These are phyloP conservation scores for Phytophthora pisi DNA, from an alignment of 352 stramenopile genomes.

Conservation along the genomic window DNA sequence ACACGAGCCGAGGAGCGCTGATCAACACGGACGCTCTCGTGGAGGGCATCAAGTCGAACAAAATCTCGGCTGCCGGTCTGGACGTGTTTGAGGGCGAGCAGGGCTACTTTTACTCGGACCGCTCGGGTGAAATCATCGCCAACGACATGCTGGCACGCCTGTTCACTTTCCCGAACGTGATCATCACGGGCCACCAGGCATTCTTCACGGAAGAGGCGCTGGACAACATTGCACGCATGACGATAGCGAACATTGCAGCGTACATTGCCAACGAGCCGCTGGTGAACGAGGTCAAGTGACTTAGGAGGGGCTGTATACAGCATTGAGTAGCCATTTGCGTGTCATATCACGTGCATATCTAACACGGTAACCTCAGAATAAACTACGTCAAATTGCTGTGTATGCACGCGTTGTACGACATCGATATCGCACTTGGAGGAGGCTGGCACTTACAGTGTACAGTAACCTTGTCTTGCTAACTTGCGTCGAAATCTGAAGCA, in stretches of 20 bases:
- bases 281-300: slow-evolving; percentile 63
- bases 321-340: neutral
- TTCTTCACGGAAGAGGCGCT: slow-evolving; percentile 84
- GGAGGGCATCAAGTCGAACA: slow-evolving; percentile 72
- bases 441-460: neutral
- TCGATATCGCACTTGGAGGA: neutral
- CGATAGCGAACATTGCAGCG: slow-evolving; percentile 75
- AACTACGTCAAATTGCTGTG: too few species aligned
- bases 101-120: slow-evolving; percentile 81
- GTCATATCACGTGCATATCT: neutral
- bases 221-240: slow-evolving; percentile 71
- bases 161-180: slow-evolving; percentile 84
- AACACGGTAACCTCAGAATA: too few species aligned
- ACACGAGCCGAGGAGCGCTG: slow-evolving; percentile 87
- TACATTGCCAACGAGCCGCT: slow-evolving; percentile 48
- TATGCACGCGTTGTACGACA: too few species aligned
- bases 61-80: slow-evolving; percentile 78
- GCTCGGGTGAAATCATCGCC: slow-evolving; percentile 66
- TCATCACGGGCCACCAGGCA: slow-evolving; percentile 82
- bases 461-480: neutral
- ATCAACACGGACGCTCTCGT: slow-evolving; percentile 87
- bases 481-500: neutral
- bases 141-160: slow-evolving; percentile 73
- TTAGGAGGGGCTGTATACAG: neutral
- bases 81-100: slow-evolving; percentile 89